Base-by-base conservation (phyloP, 768 basidiomycete genomes). In the Auricularia auricula-judae region DNA sequence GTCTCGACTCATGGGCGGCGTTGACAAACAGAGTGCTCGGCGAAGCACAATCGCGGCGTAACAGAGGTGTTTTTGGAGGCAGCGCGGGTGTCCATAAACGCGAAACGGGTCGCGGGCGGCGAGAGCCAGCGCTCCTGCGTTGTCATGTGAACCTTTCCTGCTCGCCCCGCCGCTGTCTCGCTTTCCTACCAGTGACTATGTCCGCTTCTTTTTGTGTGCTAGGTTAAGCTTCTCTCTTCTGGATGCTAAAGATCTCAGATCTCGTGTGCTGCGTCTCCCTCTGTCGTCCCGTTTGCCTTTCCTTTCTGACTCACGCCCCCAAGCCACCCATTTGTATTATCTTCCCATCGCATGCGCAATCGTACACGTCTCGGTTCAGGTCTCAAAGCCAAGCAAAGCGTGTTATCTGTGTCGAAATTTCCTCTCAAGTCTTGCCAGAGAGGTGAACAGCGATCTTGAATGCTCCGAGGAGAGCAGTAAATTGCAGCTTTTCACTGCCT, bases 41-140 rank as follows among this genome's bases (percentile, higher is more conserved):
- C 96, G 7, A 98, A 98, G 75, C 93, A 96, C 71, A 95, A 97
- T 69, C 85, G 96, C 60, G 96, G 96, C 3, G 94, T 98, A 11
- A 81, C 84, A 35, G 95, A 98, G 72, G 93, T 95, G 8, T 94
- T 98, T 71, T 84, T 90, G 68, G 96, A 98, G 73, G 90, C 91
- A 4, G 92, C 91, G 0, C 85, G 91, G 2, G 91, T 93, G 11
- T 90, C 91, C 34, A 75, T 94, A 64, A 85, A 82, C 67, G 87
- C 88, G 23, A 59, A 59, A 33, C 56, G 56, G 5, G 56, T 59
- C 56, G 23, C 56, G 56, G 56, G 56, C 29, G 56, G 29, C 64
- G 63, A 36, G 69, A 66, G 3, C 66, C 66, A 62, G 67, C 66
- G 67, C 10, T 65, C 65, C 54, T 18, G 43, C 34, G 14, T 53